These are phyloP conservation scores for Serendipita vermifera DNA, from an alignment of 768 basidiomycete species.

Conservation along the genomic window DNA sequence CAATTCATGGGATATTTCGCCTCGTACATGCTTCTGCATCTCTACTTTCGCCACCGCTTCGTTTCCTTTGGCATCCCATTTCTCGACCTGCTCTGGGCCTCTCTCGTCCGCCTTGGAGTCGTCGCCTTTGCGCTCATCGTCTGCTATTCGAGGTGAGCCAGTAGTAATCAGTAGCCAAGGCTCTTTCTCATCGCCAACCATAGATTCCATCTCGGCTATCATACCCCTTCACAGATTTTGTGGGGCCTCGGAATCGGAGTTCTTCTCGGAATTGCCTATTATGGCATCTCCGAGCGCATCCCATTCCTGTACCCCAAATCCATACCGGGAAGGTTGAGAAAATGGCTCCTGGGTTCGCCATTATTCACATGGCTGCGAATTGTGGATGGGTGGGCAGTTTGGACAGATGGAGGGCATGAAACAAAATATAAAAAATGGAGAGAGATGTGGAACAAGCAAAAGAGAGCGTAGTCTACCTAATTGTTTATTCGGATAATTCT, in stretches of 20 bases:
- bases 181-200: neutral
- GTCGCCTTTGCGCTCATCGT: slow-evolving; percentile 47
- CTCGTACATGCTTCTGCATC: slow-evolving; percentile 59
- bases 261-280: slow-evolving; percentile 39
- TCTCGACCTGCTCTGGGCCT: slow-evolving; percentile 41
- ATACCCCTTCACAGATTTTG: slow-evolving; percentile 53
- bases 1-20: slow-evolving; percentile 86
- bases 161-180: neutral
- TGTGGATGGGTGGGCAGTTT: slow-evolving; percentile 71
- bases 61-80: slow-evolving; percentile 35
- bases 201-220: slow-evolving; percentile 62
- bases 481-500: no score
- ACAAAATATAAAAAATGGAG: slow-evolving; percentile 55
- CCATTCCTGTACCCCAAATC: slow-evolving; percentile 44
- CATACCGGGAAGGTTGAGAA: slow-evolving; percentile 26
- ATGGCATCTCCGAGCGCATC: slow-evolving; percentile 43
- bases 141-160: slow-evolving; percentile 61
- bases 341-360: slow-evolving; percentile 40
- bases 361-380: slow-evolving; percentile 53
- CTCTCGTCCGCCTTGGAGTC: slow-evolving; percentile 36
- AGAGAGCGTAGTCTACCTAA: neutral
- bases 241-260: slow-evolving; percentile 64
- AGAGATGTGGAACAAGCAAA: slow-evolving; percentile 11
- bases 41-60: slow-evolving; percentile 58
- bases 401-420: slow-evolving; percentile 66